Conservation (phyloP, 768 basidiomycete species). For the Termitomyces sp. region DNA sequence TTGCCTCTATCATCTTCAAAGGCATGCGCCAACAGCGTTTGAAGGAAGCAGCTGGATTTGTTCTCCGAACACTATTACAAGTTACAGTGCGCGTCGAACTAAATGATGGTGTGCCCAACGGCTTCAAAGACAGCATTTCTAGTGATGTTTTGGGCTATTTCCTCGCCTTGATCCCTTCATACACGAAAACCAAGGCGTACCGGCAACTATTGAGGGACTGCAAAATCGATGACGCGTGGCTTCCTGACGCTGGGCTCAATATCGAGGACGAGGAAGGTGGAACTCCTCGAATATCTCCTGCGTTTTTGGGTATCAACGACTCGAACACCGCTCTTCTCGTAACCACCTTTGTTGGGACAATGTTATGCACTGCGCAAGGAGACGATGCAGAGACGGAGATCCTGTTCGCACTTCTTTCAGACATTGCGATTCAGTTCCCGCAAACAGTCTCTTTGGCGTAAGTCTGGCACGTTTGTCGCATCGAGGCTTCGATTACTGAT, state of each 20-base stretch:
- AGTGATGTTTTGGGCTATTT: conserved; percentile 74
- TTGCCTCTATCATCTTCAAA: conserved; percentile 84
- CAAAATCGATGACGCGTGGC: conserved; percentile 45
- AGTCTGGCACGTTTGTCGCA: conserved; percentile 28
- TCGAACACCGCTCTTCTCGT: conserved; percentile 65
- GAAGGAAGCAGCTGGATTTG: conserved; percentile 55
- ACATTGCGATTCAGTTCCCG: conserved; percentile 64
- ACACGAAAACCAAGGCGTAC: conserved; percentile 54
- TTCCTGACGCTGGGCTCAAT: conserved; percentile 37
- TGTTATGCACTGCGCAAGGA: conserved; percentile 71
- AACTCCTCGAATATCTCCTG: conserved; percentile 52
- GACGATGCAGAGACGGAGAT: conserved; percentile 83
- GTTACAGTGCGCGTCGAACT: conserved; percentile 50
- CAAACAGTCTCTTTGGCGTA: conserved; percentile 73
- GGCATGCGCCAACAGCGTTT: conserved; percentile 71
- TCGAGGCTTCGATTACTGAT: conserved; percentile 11
- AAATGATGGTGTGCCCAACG: conserved; percentile 31
- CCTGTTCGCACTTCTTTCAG: conserved; percentile 71
- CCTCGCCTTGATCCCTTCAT: conserved; percentile 70
- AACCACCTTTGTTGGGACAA: conserved; percentile 71
- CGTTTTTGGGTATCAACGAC: conserved; percentile 62
- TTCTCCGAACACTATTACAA: conserved; percentile 59
- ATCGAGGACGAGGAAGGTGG: conserved; percentile 37
- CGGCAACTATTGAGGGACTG: conserved; percentile 63
- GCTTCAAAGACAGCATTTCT: conserved; percentile 41